A percentile compares a stretch with the other conserved stretches of the same genome.
These are phyloP conservation scores for Solanum chiquidenum DNA, from an alignment of 257 asterid species.

Conservation along the genomic window DNA sequence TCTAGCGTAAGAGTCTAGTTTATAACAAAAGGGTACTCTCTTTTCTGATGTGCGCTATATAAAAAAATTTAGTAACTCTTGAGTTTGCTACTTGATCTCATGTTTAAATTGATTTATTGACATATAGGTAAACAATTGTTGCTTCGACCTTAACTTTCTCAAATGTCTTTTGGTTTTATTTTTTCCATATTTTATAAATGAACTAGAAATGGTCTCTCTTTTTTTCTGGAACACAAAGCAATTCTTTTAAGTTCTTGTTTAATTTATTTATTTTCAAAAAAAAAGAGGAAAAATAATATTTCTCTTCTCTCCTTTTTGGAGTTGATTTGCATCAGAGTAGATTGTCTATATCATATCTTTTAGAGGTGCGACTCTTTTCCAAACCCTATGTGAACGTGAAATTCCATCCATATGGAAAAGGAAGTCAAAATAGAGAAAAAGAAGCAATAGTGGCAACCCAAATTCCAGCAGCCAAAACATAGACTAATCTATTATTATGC, in stretches of 20 bases:
- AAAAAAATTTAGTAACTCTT: background rate
- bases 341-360: background rate
- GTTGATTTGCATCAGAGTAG: background rate
- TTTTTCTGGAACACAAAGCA: background rate
- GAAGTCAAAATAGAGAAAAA: background rate
- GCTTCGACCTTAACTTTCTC: background rate
- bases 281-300: background rate
- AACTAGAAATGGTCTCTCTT: background rate
- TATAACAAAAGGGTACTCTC: too few species aligned
- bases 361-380: accelerated
- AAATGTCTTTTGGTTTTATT: background rate
- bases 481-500: constrained; percentile 6
- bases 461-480: background rate
- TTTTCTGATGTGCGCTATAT: too few species aligned
- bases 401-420: background rate
- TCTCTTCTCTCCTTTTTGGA: background rate
- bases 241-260: background rate
- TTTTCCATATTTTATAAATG: background rate
- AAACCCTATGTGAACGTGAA: accelerated
- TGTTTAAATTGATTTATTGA: background rate
- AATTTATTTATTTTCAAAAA: background rate
- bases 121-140: background rate
- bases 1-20: too few species aligned
- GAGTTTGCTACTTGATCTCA: background rate
- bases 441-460: background rate